These are phyloP conservation scores for Backusella liffmaniae DNA, from an alignment of 192 early-diverging fungal genomes.

Conservation along the genomic window DNA sequence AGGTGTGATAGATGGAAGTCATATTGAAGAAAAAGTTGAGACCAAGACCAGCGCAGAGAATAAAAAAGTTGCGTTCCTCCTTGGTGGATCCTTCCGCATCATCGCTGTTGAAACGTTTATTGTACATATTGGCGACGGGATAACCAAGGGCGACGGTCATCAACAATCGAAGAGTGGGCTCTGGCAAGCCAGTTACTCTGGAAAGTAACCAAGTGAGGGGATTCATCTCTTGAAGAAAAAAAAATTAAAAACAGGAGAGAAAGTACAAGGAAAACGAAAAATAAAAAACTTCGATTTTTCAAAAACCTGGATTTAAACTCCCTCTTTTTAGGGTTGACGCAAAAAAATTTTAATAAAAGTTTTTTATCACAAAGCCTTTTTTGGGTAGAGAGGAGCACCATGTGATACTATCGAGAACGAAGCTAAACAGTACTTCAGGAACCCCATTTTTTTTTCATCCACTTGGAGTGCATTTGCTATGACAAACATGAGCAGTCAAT, in stretches of 20 bases:
- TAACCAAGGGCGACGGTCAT: constrained; percentile 47
- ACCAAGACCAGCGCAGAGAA: constrained; percentile 42
- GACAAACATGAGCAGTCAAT: too few relatives aligned
- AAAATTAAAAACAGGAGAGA: neutral
- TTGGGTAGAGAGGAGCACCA: neutral
- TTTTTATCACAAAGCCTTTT: neutral
- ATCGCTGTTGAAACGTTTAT: constrained; percentile 31
- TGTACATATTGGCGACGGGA: constrained; percentile 45
- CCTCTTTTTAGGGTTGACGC: neutral
- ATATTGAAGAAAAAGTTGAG: constrained; percentile 52
- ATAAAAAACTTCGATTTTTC: neutral
- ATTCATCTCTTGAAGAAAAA: neutral
- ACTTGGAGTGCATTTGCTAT: too few relatives aligned
- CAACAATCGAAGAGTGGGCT: constrained; percentile 48
- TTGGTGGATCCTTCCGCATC: constrained; percentile 28
- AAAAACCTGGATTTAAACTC: neutral
- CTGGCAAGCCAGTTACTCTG: constrained; percentile 45
- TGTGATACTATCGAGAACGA: neutral
- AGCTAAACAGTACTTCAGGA: neutral
- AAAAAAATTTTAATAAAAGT: neutral
- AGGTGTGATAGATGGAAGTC: constrained; percentile 45
- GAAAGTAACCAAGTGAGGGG: constrained; percentile 8
- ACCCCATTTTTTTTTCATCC: neutral
- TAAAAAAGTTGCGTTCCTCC: constrained; percentile 46
- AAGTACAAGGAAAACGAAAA: neutral